Conservation (phyloP, 306 rosid species). For the Medicago arabica region DNA sequence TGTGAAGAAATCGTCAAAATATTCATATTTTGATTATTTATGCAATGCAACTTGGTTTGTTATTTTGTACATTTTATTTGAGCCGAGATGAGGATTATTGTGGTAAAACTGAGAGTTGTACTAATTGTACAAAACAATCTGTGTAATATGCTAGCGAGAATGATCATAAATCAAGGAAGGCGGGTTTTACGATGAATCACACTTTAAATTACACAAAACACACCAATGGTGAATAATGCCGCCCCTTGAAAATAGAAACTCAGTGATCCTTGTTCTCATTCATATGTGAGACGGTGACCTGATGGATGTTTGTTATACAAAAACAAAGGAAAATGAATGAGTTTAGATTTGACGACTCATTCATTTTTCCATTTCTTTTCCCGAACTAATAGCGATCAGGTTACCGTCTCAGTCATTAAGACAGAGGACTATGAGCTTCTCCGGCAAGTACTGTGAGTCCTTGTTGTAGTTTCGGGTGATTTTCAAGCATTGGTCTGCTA, state of each 20-base stretch:
- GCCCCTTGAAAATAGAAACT: neutral
- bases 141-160: conserved; percentile 2
- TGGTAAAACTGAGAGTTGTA: too few species aligned
- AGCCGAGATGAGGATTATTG: too few species aligned
- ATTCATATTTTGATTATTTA: conserved; percentile 16
- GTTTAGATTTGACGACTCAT: neutral
- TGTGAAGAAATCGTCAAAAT: conserved; percentile 11
- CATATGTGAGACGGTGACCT: neutral
- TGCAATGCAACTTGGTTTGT: neutral
- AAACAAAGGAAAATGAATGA: neutral
- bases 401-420: neutral
- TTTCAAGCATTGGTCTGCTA: neutral
- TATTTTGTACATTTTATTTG: neutral
- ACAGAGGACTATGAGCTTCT: neutral
- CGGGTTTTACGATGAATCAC: neutral
- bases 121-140: neutral
- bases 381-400: neutral
- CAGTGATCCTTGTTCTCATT: neutral
- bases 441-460: neutral
- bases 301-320: neutral
- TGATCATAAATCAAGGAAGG: conserved; percentile 1
- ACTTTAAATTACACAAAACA: neutral
- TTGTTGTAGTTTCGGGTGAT: neutral
- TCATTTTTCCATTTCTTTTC: neutral
- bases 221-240: neutral